Conservation (phyloP, 345 rosid genomes). For the Pistacia atlantica region DNA sequence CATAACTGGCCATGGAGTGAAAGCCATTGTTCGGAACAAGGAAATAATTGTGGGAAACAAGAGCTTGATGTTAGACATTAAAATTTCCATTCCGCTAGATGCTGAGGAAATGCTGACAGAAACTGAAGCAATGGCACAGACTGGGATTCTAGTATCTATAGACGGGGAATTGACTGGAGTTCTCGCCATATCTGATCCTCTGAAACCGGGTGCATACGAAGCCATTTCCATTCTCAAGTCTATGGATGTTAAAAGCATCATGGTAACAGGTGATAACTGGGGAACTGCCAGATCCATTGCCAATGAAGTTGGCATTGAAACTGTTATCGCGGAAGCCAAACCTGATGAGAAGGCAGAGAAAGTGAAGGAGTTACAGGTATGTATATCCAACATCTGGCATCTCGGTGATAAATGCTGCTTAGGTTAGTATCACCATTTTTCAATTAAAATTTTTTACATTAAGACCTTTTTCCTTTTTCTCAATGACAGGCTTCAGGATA, state of each 20-base stretch:
- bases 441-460: neutral
- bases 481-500: conserved; percentile 57
- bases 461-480: neutral
- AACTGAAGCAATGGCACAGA: conserved; percentile 80
- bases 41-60: conserved; percentile 82
- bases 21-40: conserved; percentile 59
- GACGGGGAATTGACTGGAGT: conserved; percentile 65
- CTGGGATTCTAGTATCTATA: conserved; percentile 75
- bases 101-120: conserved; percentile 74
- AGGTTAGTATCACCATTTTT: neutral
- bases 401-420: neutral
- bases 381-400: neutral
- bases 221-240: conserved; percentile 79
- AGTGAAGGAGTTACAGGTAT: conserved; percentile 82
- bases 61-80: conserved; percentile 56
- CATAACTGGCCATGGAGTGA: conserved; percentile 85
- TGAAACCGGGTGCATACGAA: conserved; percentile 72
- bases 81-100: conserved; percentile 50
- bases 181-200: conserved; percentile 75
- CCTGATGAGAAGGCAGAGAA: conserved; percentile 94
- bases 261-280: conserved; percentile 98
- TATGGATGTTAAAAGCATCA: conserved; percentile 75
- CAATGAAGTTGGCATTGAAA: conserved; percentile 74
- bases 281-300: conserved; percentile 94
- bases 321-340: conserved; percentile 81